phyloP scores from a whole-genome alignment of 2,329 filamentous ascomycete genomes.

The Ceratocystis cubensis region DNA sequence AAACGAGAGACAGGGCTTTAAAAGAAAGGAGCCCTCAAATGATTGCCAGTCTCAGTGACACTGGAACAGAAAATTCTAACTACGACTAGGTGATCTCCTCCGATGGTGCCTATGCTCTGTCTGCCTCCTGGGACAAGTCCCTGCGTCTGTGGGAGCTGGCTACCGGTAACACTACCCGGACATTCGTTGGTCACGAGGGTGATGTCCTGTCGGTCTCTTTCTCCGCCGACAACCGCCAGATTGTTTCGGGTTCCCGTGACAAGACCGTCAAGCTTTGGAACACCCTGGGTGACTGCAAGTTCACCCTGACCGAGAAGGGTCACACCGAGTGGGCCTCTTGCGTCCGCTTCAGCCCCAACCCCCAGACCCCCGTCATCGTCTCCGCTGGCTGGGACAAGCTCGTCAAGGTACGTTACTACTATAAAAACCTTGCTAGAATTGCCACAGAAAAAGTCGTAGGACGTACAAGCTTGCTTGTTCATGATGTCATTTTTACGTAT shows the following conservation, averaged over 20 bases:
- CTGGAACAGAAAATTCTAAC: conserved; percentile 16
- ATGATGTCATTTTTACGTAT: conserved; percentile 95
- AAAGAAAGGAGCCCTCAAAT: conserved; percentile 4
- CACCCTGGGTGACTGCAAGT: conserved; percentile 99
- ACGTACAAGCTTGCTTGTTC: conserved; percentile 31
- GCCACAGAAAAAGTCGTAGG: background rate
- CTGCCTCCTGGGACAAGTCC: conserved; percentile 99
- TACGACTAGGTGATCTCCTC: conserved; percentile 80
- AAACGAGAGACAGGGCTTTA: background rate
- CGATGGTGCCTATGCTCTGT: conserved; percentile 97
- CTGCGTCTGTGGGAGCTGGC: conserved; percentile 98
- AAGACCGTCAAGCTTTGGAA: conserved; percentile 99
- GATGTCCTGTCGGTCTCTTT: conserved; percentile 99
- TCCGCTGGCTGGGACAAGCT: conserved; percentile 99
- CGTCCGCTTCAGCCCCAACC: conserved; percentile 99
- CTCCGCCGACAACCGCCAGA: conserved; percentile 99
- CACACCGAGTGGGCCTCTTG: conserved; percentile 99
- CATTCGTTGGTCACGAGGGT: conserved; percentile 98
- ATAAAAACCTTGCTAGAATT: conserved; percentile 9
- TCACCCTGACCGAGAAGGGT: conserved; percentile 99
- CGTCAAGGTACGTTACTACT: conserved; percentile 72
- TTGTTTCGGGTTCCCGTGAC: conserved; percentile 97
- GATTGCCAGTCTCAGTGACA: background rate
- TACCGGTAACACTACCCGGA: conserved; percentile 90
- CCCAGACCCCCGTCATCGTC: conserved; percentile 99